These are phyloP conservation scores for Aspergillus chevalieri DNA, from an alignment of 2,329 filamentous ascomycete genomes.

Conservation along the genomic window DNA sequence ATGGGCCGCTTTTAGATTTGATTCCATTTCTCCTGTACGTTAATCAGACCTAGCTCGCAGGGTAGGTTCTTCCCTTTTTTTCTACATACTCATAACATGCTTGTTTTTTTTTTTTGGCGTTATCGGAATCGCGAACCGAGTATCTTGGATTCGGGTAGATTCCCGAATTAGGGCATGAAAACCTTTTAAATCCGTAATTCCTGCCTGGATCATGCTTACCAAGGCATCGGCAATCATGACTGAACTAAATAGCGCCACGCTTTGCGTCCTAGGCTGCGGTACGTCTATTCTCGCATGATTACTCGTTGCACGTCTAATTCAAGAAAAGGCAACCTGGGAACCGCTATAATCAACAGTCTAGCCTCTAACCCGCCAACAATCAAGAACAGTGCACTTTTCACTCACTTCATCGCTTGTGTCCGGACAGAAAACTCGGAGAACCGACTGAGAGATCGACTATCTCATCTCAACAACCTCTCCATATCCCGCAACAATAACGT, in stretches of 20 bases:
- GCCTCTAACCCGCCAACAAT: constrained; percentile 14
- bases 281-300: not conserved
- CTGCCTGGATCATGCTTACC: not conserved
- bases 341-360: constrained; percentile 32
- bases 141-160: no score
- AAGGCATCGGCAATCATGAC: not conserved
- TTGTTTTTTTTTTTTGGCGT: no score
- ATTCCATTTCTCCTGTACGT: no score
- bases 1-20: no score
- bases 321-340: constrained; percentile 34
- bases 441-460: constrained; percentile 28
- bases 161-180: not conserved
- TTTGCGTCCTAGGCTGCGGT: constrained; percentile 17
- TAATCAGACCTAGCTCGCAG: no score
- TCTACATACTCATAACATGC: no score
- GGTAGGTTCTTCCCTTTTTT: no score
- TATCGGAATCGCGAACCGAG: no score
- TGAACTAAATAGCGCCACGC: constrained; percentile 1
- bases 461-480: constrained; percentile 23
- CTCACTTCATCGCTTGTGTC: constrained; percentile 39
- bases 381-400: constrained; percentile 16
- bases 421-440: constrained; percentile 33
- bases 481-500: constrained; percentile 32
- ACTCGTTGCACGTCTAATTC: not conserved
- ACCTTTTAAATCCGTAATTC: not conserved